Evolutionary conservation across 768 basidiomycete genomes (phyloP).

Genomic region (Roridomyces roridus): DNA sequence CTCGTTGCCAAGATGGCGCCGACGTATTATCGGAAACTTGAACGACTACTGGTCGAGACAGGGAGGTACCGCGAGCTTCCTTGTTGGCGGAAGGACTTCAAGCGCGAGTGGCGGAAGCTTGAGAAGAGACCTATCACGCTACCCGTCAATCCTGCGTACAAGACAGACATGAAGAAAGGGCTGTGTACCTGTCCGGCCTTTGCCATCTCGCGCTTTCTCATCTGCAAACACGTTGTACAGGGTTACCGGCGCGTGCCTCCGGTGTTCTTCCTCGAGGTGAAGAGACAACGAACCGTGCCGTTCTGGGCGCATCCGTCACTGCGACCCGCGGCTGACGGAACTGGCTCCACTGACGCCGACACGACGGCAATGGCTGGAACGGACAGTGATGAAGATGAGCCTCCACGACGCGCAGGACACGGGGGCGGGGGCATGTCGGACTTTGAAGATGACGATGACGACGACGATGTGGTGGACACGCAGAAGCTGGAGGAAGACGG

Average conservation of each 20-base stretch:
- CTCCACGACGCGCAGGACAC: neutral
- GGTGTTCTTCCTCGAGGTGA: conserved; percentile 30
- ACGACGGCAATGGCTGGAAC: too few species aligned
- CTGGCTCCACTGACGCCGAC: too few species aligned
- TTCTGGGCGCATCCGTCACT: conserved; percentile 30
- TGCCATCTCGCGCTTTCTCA: conserved; percentile 27
- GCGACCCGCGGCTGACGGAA: conserved; percentile 13
- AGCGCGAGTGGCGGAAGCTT: conserved; percentile 25
- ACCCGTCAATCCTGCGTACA: conserved; percentile 31
- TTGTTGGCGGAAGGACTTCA: conserved; percentile 35
- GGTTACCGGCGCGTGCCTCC: conserved; percentile 25
- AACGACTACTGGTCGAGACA: conserved; percentile 21
- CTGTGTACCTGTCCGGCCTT: conserved; percentile 33
- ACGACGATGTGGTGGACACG: conserved; percentile 21
- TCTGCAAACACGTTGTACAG: conserved; percentile 37
- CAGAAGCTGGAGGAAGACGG: neutral
- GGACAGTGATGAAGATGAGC: too few species aligned
- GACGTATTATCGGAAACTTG: conserved; percentile 31
- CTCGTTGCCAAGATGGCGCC: conserved; percentile 37
- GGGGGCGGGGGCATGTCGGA: too few species aligned
- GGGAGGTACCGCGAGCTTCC: conserved; percentile 29
- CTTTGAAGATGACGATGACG: too few species aligned
- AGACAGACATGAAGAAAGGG: conserved; percentile 24
- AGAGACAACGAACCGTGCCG: conserved; percentile 23
- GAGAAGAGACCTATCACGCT: conserved; percentile 28